Base-by-base conservation (phyloP, 1,139 yeast genomes). In the Diutina scorzettiae region DNA sequence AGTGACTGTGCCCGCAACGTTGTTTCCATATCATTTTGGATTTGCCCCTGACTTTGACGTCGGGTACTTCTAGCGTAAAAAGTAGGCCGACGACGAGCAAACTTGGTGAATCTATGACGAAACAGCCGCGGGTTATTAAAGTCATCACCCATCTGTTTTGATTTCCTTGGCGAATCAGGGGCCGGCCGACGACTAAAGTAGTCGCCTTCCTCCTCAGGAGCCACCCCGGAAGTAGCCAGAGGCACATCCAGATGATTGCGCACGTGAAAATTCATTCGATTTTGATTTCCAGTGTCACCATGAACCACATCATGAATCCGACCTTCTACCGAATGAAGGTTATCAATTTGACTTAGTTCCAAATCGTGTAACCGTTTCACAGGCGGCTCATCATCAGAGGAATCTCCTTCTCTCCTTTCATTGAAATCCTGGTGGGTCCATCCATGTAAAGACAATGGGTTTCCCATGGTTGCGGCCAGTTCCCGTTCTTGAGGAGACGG, bases 1-100 rank as follows among this genome's bases (percentile, higher is more conserved):
- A 86, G 64, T 44, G 69, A 75, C 11, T 78, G 74, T 0, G 93
- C 86, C 48, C 84, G 66, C 0, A 72, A 59, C 23, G 59, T 60
- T 11, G 48, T 46, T 25, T 63, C 67, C 17, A 36, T 36, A 36
- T 50, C 53, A 29, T 54, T 32, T n/a, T 28, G 31, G 11, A 30
- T 30, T 20, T 32, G 37, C 12, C 37, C 37, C 12, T 32, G 37
- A 19, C 37, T 20, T 19, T 32, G 21, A n/a, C 14, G 24, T 24
- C 17, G 21, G 12, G 7, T 19, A 12, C 8, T n/a, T 16, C 20
- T 21, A 16, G 25, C 12, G 14, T 11, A 9, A 27, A 23, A 30
- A 3, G 24, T 21, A 7, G 37, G 37, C 11, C 37, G 20, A 16
- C 37, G 24, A 16, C 37, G 24, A 12, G 37, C 25, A 21, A 32